Evolutionary conservation across 1,284 basidiomycete genomes (phyloP).

Genomic region (Ustilago sp.): DNA sequence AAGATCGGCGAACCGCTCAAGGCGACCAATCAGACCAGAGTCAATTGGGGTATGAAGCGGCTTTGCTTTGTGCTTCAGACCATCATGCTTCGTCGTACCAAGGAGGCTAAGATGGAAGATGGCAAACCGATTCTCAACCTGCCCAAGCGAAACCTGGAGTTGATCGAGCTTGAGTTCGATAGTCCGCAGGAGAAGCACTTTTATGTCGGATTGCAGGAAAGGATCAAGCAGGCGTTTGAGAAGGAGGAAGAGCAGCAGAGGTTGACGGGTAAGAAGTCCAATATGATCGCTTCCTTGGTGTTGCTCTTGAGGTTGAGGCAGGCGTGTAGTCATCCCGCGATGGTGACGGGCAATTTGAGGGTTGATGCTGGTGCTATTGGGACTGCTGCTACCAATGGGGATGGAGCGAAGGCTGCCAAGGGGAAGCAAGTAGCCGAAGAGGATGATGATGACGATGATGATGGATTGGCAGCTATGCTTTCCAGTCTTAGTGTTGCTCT

Average conservation of each 20-base stretch:
- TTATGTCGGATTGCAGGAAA: slow-evolving; percentile 81
- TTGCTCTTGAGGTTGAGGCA: slow-evolving; percentile 87
- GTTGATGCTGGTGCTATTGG: slow-evolving; percentile 41
- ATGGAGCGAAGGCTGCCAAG: neutral
- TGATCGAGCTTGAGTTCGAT: slow-evolving; percentile 74
- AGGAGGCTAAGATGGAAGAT: slow-evolving; percentile 77
- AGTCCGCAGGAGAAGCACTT: slow-evolving; percentile 79
- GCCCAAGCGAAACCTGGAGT: slow-evolving; percentile 79
- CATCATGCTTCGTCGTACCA: slow-evolving; percentile 90
- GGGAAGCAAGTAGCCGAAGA: neutral
- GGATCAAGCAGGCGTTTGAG: slow-evolving; percentile 78
- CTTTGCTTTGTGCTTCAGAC: slow-evolving; percentile 81
- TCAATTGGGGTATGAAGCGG: slow-evolving; percentile 66
- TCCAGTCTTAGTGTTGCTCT: slow-evolving; percentile 74
- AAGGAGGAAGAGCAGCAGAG: slow-evolving; percentile 36
- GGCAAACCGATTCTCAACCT: slow-evolving; percentile 84
- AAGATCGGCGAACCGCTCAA: slow-evolving; percentile 82
- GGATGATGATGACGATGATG: slow-evolving; percentile 65
- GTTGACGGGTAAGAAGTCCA: slow-evolving; percentile 74
- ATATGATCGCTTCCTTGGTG: slow-evolving; percentile 86
- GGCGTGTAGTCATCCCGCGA: slow-evolving; percentile 71
- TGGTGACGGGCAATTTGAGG: slow-evolving; percentile 45
- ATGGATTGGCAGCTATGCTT: slow-evolving; percentile 82
- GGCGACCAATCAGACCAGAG: slow-evolving; percentile 56
- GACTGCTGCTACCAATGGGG: slow-evolving; percentile 14